phyloP scores from a whole-genome alignment of 495 filamentous ascomycete genomes.

The Talaromyces stipitatus region DNA sequence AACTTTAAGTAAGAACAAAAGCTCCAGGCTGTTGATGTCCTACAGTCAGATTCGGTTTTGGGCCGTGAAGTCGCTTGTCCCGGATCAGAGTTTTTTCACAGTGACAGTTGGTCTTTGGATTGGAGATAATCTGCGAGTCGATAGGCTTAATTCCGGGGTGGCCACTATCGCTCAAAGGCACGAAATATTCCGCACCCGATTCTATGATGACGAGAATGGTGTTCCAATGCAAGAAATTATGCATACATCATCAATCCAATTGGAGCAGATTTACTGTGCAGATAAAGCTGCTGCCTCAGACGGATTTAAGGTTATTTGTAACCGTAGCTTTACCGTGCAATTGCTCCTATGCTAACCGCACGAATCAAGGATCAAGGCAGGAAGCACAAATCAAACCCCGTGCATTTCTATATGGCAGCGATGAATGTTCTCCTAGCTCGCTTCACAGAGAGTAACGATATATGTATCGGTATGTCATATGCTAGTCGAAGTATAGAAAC shows the following conservation, averaged over 20 bases:
- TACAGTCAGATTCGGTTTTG: too few species aligned
- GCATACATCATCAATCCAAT: conserved; percentile 9
- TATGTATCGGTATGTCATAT: conserved; percentile 38
- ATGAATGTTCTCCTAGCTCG: conserved; percentile 23
- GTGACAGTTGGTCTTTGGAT: too few species aligned
- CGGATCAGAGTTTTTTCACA: too few species aligned
- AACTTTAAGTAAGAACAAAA: too few species aligned
- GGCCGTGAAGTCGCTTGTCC: too few species aligned
- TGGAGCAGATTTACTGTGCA: conserved; percentile 13
- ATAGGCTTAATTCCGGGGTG: conserved; percentile 21
- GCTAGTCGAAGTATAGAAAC: conserved; percentile 25
- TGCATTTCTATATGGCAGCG: conserved; percentile 37
- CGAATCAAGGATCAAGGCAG: too few species aligned
- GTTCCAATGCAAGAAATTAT: conserved; percentile 8
- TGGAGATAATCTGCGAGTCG: conserved; percentile 8
- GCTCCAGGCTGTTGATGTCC: too few species aligned
- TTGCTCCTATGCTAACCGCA: too few species aligned
- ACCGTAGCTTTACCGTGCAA: conserved; percentile 21
- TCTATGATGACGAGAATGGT: conserved; percentile 11
- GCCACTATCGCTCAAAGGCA: conserved; percentile 20
- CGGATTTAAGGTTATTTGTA: not conserved
- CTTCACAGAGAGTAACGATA: conserved; percentile 16
- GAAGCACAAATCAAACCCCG: too few species aligned
- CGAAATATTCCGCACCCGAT: conserved; percentile 30
- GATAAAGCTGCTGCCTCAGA: not conserved